A percentile compares a stretch with the other conserved stretches of the same genome.
phyloP scores from a whole-genome alignment of 2,329 filamentous ascomycete species.

The Immersiporthe knoxdaviesiana region DNA sequence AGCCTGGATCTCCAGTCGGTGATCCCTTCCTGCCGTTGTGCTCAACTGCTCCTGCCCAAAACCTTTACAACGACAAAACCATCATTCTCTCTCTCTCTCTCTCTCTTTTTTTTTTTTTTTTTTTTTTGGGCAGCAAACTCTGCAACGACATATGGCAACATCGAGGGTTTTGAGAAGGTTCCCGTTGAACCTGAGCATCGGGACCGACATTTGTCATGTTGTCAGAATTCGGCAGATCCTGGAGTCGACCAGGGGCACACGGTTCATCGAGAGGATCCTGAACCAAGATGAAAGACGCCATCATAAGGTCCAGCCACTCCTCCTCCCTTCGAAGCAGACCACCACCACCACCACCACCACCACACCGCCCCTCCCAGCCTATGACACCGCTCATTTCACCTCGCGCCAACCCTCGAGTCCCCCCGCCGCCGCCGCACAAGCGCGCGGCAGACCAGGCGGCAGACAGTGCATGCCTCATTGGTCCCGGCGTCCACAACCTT shows the following conservation, averaged over 20 bases:
- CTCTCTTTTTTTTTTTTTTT: too few relatives aligned
- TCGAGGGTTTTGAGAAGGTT: constrained; percentile 45
- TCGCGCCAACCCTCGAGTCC: background rate
- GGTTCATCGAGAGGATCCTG: constrained; percentile 55
- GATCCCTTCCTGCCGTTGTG: background rate
- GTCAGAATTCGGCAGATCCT: constrained; percentile 66
- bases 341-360: too few relatives aligned
- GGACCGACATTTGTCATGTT: constrained; percentile 78
- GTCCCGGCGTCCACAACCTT: constrained; percentile 33
- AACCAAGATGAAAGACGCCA: constrained; percentile 44
- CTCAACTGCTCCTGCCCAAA: background rate
- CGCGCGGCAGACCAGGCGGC: background rate
- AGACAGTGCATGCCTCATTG: background rate
- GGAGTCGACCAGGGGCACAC: constrained; percentile 42
- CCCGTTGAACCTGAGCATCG: constrained; percentile 68
- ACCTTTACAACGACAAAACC: background rate
- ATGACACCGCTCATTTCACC: background rate
- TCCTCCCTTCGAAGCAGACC: constrained; percentile 13
- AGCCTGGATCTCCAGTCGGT: background rate
- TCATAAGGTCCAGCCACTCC: constrained; percentile 22
- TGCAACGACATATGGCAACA: constrained; percentile 16
- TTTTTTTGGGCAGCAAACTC: background rate
- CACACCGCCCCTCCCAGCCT: background rate
- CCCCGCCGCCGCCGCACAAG: background rate
- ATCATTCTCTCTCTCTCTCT: background rate